Evolutionary conservation across 2,329 filamentous ascomycete species (phyloP).

Genomic region (Aspergillus sp.): DNA sequence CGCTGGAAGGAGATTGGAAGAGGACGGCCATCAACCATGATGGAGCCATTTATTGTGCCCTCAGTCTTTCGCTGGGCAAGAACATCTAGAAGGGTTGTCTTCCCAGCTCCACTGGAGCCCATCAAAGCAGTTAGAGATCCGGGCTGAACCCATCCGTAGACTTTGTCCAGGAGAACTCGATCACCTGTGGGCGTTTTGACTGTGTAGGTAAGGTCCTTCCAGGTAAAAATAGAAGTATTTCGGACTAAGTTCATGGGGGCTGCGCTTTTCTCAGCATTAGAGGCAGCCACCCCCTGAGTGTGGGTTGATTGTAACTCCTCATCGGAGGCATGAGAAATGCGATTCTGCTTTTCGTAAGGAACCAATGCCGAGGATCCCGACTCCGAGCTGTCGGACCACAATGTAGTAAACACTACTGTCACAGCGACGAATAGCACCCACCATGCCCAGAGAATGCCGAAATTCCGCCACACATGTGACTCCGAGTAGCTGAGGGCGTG

Average conservation of each 20-base stretch:
- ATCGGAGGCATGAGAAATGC: conserved; percentile 59
- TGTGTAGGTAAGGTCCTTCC: conserved; percentile 67
- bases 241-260: conserved; percentile 44
- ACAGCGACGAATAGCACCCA: conserved; percentile 56
- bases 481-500: conserved; percentile 50
- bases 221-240: conserved; percentile 68
- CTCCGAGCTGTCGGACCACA: conserved; percentile 53
- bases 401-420: conserved; percentile 54
- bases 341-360: conserved; percentile 50
- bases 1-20: conserved; percentile 60
- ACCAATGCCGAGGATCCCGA: too few relatives aligned
- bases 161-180: conserved; percentile 58
- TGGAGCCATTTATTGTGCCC: conserved; percentile 58
- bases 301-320: conserved; percentile 29
- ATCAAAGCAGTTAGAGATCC: conserved; percentile 73
- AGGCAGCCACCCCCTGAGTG: conserved; percentile 48
- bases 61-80: conserved; percentile 65
- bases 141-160: conserved; percentile 72
- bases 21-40: conserved; percentile 61
- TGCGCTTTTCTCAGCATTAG: conserved; percentile 18
- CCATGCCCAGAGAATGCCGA: conserved; percentile 60
- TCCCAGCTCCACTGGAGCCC: conserved; percentile 74
- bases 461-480: conserved; percentile 55
- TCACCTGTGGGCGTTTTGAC: conserved; percentile 56
- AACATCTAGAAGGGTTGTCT: conserved; percentile 69